Conservation (phyloP, 2,329 filamentous ascomycete species). For the Lecanicillium sp. region DNA sequence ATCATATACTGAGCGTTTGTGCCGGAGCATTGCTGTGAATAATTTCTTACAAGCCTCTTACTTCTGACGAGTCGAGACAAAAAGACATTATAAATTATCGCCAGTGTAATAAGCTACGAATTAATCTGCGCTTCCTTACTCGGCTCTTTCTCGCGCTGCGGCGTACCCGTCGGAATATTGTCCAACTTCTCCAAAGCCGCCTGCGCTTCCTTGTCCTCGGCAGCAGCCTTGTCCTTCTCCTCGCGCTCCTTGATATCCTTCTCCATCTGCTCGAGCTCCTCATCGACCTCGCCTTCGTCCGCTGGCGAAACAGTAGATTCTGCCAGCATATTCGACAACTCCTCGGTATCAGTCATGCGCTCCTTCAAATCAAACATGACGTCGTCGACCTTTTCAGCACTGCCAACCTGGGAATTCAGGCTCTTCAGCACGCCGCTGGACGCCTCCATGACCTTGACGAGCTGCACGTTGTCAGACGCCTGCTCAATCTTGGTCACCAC, state of each 20-base stretch:
- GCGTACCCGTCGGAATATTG: constrained; percentile 26
- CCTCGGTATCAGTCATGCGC: constrained; percentile 74
- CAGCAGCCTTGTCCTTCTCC: constrained; percentile 30
- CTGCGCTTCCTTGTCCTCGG: constrained; percentile 31
- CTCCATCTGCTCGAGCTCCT: constrained; percentile 75
- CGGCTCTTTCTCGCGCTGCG: constrained; percentile 18
- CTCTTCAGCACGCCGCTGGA: constrained; percentile 63
- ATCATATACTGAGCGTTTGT: too few species aligned
- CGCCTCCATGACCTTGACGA: constrained; percentile 75
- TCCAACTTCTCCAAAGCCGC: constrained; percentile 45
- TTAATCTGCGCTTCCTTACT: background rate
- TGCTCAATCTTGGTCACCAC: constrained; percentile 78
- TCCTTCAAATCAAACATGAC: constrained; percentile 69
- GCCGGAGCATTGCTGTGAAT: too few species aligned
- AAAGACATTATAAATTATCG: too few species aligned
- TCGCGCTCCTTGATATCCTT: constrained; percentile 46
- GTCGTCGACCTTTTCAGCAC: constrained; percentile 64
- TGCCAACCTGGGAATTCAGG: constrained; percentile 71
- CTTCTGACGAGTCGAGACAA: too few species aligned
- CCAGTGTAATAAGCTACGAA: too few species aligned
- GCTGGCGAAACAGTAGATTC: constrained; percentile 48
- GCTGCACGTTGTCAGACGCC: constrained; percentile 74
- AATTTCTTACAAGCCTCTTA: too few species aligned
- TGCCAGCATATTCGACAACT: constrained; percentile 69
- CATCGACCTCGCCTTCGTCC: constrained; percentile 79